phyloP scores from a whole-genome alignment of 169 alveolate genomes.

The Babesia bigemina region DNA sequence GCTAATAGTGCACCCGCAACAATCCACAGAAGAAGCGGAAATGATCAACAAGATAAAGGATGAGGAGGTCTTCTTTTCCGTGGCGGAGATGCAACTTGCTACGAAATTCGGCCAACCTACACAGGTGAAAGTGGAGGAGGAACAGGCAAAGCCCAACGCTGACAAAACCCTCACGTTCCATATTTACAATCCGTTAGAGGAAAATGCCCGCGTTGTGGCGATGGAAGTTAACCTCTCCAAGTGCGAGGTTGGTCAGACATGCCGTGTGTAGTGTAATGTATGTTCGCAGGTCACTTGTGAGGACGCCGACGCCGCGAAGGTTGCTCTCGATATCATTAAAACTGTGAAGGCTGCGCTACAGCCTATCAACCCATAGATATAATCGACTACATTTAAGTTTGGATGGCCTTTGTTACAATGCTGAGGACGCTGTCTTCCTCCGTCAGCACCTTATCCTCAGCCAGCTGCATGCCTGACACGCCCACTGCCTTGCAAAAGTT shows the following conservation, averaged over 20 bases:
- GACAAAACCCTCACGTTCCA: conserved; percentile 15
- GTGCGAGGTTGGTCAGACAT: conserved; percentile 26
- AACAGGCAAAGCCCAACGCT: neutral
- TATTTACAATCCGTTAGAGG: conserved; percentile 29
- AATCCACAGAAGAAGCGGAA: conserved; percentile 8
- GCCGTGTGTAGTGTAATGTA: neutral
- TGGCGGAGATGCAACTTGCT: conserved; percentile 49
- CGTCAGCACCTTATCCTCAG: conserved; percentile 70
- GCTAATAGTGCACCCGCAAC: conserved; percentile 30
- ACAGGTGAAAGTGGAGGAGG: conserved; percentile 25
- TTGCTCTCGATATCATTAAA: conserved; percentile 12
- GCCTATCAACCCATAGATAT: conserved; percentile 22
- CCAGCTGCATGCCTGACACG: conserved; percentile 72
- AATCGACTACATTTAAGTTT: neutral
- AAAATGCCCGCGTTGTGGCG: conserved; percentile 13
- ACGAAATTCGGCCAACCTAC: conserved; percentile 56
- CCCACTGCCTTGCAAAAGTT: conserved; percentile 68
- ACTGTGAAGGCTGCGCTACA: conserved; percentile 26
- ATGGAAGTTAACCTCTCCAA: conserved; percentile 42
- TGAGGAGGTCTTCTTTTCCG: conserved; percentile 18
- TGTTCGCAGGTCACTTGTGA: conserved; percentile 40
- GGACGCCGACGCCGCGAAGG: conserved; percentile 28
- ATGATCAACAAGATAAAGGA: conserved; percentile 1
- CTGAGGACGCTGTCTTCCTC: conserved; percentile 64
- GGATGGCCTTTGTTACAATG: conserved; percentile 17